phyloP scores from a whole-genome alignment of 176 grass and related monocot genomes.

The Raddia guianensis region DNA sequence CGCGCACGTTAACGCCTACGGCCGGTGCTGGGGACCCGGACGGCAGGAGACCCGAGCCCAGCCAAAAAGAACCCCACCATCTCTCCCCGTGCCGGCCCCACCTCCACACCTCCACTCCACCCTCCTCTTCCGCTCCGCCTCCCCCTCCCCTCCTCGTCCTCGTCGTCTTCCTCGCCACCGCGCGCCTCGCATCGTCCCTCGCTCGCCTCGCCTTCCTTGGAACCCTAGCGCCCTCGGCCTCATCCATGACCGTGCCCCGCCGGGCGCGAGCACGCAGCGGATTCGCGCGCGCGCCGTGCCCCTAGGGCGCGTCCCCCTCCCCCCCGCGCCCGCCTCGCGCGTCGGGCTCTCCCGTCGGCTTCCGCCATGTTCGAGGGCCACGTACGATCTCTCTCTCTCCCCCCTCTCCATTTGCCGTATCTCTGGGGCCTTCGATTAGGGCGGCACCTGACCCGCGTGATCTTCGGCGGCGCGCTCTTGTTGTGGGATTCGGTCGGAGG shows the following conservation, averaged over 20 bases:
- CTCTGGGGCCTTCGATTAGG: not conserved
- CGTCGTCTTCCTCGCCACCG: constrained; percentile 41
- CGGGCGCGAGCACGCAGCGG: constrained; percentile 25
- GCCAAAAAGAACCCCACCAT: constrained; percentile 14
- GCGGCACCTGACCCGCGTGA: not conserved
- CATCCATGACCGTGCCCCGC: constrained; percentile 28
- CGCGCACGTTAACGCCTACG: constrained; percentile 19
- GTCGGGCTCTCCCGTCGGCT: constrained; percentile 20
- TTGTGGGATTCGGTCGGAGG: not conserved
- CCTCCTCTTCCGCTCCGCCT: not conserved
- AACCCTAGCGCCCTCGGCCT: constrained; percentile 30
- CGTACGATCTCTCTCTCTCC: constrained; percentile 34
- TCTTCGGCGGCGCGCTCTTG: constrained; percentile 13
- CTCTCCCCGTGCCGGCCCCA: not conserved
- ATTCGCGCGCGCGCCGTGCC: constrained; percentile 18
- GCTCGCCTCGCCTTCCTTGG: not conserved
- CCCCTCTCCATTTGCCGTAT: not conserved
- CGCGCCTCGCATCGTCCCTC: not conserved
- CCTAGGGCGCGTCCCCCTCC: constrained; percentile 24
- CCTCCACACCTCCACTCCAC: constrained; percentile 2
- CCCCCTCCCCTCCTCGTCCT: not conserved
- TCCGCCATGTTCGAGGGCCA: constrained; percentile 66
- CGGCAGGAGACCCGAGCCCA: not conserved
- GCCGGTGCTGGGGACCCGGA: constrained; percentile 10
- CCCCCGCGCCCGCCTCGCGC: not conserved